These are phyloP conservation scores for Calonectria pseudoturangicola DNA, from an alignment of 2,329 filamentous ascomycete genomes.

Conservation along the genomic window DNA sequence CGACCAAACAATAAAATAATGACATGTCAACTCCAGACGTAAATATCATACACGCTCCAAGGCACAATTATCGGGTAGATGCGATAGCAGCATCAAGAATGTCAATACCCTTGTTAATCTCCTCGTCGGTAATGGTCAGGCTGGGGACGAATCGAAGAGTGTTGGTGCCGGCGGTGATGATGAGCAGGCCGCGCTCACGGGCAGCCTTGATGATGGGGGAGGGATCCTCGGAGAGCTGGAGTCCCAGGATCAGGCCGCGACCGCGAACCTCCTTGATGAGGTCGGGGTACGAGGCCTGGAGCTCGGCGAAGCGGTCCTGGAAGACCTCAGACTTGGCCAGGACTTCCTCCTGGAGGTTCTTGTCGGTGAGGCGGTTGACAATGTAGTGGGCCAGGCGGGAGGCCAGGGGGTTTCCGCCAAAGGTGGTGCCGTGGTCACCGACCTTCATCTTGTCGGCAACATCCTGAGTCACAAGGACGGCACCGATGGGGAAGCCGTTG, in stretches of 20 bases:
- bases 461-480: constrained; percentile 68
- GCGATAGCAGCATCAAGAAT: constrained; percentile 83
- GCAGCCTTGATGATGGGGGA: constrained; percentile 87
- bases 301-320: constrained; percentile 66
- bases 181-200: constrained; percentile 87
- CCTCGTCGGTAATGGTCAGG: constrained; percentile 84
- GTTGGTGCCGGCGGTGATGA: constrained; percentile 95
- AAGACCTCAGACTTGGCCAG: constrained; percentile 76
- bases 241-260: constrained; percentile 87
- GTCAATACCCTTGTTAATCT: constrained; percentile 85
- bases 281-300: constrained; percentile 74
- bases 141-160: constrained; percentile 94
- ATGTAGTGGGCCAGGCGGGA: constrained; percentile 91
- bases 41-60: background rate
- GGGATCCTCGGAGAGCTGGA: constrained; percentile 87
- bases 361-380: constrained; percentile 83
- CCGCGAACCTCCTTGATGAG: constrained; percentile 88
- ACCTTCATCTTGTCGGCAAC: constrained; percentile 66
- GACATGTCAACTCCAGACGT: constrained; percentile 16
- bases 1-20: background rate
- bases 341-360: constrained; percentile 82
- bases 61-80: constrained; percentile 60
- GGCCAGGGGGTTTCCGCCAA: constrained; percentile 92
- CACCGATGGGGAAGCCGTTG: constrained; percentile 96
- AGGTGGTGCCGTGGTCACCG: constrained; percentile 95